Base-by-base conservation (phyloP, 2,329 filamentous ascomycete genomes). In the Capronia coronata region DNA sequence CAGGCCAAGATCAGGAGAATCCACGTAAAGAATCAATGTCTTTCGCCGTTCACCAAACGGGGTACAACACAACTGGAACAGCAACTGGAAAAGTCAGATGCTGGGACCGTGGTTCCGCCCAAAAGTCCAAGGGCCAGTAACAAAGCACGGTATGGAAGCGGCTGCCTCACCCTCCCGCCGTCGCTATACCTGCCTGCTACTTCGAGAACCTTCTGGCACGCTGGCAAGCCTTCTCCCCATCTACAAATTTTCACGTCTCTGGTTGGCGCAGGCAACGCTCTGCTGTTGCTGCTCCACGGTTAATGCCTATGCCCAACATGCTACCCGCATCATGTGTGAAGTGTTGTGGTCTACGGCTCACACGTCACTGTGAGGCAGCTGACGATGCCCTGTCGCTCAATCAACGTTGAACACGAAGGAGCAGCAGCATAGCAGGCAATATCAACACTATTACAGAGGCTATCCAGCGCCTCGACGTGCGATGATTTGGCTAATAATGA, bases 161-260 rank as follows among this genome's bases (percentile, higher is more conserved):
- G 18, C 19, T 37, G 34, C 34, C 34, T 37, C 34, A 37, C 34
- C 11, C 16, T 37, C 14, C 39, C 21, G 18, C n/a, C 8, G 23
- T 19, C 14, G 21, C 25, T 18, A 19, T 30, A 43, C 41, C 41
- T 43, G 25, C 39, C 35, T 35, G 29, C 23, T 9, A 29, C 35
- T 46, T 44, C 48, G 37, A 43, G 49, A 52, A 52, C 18, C 25
- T 52, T 52, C 49, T 37, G 34, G 34, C 34, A 37, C 14, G n/a
- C n/a, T n/a, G n/a, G n/a, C n/a, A n/a, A n/a, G n/a, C n/a, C n/a
- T n/a, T n/a, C n/a, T n/a, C n/a, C n/a, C 6, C 3, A 6, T n/a
- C 7, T 32, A 32, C 29, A 32, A n/a, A 32, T 9, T 32, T 32
- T 32, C n/a, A 8, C 25, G 25, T 10, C 25, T 27, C 25, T 27